Percentiles rank a stretch among this genome's conserved stretches.
phyloP scores from a whole-genome alignment of 2,329 filamentous ascomycete species.

The Aspergillus chevalieri region DNA sequence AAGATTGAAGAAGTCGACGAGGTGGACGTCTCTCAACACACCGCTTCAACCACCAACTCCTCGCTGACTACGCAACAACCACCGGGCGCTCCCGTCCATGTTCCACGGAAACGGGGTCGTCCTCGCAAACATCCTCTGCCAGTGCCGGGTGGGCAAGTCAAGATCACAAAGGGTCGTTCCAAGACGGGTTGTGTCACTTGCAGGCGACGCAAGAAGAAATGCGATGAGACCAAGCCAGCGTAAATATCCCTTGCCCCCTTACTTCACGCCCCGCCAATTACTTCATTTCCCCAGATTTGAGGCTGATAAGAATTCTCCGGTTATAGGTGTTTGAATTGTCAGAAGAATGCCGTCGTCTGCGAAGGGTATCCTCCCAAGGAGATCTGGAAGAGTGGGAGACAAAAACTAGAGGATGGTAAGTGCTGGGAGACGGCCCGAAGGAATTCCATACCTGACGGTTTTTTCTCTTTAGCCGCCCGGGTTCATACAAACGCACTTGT shows the following conservation, averaged over 20 bases:
- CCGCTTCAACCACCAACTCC: constrained; percentile 4
- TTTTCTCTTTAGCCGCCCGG: constrained; percentile 20
- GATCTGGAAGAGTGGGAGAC: constrained; percentile 79
- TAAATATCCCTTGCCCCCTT: constrained; percentile 32
- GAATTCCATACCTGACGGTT: constrained; percentile 1
- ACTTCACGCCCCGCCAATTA: not conserved
- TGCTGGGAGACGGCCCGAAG: not conserved
- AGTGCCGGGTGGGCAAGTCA: constrained; percentile 54
- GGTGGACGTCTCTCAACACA: constrained; percentile 24
- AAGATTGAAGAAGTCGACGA: constrained; percentile 52
- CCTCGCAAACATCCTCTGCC: constrained; percentile 73
- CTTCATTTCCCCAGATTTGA: not conserved
- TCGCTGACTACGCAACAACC: not conserved
- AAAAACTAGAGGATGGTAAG: constrained; percentile 61
- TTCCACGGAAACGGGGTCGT: constrained; percentile 63
- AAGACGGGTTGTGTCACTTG: constrained; percentile 56
- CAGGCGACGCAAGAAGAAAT: constrained; percentile 57
- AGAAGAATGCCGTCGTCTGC: constrained; percentile 88
- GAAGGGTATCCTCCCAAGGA: constrained; percentile 85
- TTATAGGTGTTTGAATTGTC: constrained; percentile 61
- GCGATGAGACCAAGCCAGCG: constrained; percentile 42
- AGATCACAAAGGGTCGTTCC: constrained; percentile 67
- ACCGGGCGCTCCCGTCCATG: constrained; percentile 26
- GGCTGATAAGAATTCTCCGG: constrained; percentile 4
- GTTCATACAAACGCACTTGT: constrained; percentile 20